These are phyloP conservation scores for Mycocentrospora acerina DNA, from an alignment of 2,329 filamentous ascomycete species.

Conservation along the genomic window DNA sequence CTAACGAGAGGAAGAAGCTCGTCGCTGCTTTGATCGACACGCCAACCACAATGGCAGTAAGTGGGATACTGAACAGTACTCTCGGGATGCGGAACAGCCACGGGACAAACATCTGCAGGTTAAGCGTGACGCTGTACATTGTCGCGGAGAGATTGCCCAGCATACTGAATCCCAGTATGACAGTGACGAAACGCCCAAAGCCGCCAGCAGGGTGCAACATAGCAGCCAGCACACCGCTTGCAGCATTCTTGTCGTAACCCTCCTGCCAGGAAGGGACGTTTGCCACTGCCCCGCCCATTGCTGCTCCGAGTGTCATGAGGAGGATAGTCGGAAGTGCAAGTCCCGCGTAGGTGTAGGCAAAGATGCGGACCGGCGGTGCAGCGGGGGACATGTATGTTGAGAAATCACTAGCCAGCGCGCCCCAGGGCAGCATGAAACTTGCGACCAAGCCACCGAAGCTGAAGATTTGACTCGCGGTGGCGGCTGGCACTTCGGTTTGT, in stretches of 20 bases:
- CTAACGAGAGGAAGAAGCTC: slow-evolving; percentile 59
- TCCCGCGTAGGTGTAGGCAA: slow-evolving; percentile 59
- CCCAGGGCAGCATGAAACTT: slow-evolving; percentile 65
- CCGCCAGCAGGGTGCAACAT: slow-evolving; percentile 61
- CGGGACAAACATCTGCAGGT: slow-evolving; percentile 64
- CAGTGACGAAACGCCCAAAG: slow-evolving; percentile 64
- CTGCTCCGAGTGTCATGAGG: slow-evolving; percentile 64
- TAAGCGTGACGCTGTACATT: slow-evolving; percentile 64
- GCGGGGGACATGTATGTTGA: slow-evolving; percentile 62
- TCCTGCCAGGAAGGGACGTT: slow-evolving; percentile 57
- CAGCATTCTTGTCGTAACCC: slow-evolving; percentile 55
- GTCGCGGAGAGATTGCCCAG: slow-evolving; percentile 62
- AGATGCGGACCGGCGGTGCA: slow-evolving; percentile 53
- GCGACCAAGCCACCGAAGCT: slow-evolving; percentile 64
- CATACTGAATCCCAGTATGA: slow-evolving; percentile 55
- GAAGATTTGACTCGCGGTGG: slow-evolving; percentile 51
- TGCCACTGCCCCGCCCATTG: slow-evolving; percentile 62
- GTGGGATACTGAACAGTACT: slow-evolving; percentile 58
- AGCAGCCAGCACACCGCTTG: slow-evolving; percentile 61
- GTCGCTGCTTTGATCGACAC: slow-evolving; percentile 58
- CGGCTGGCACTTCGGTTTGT: slow-evolving; percentile 49
- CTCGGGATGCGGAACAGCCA: slow-evolving; percentile 59
- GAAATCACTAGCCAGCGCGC: slow-evolving; percentile 60
- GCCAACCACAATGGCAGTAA: slow-evolving; percentile 62
- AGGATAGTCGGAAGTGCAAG: slow-evolving; percentile 57